Base-by-base conservation (phyloP, 192 early-diverging fungal species). In the Phlyctochytrium bullatum region DNA sequence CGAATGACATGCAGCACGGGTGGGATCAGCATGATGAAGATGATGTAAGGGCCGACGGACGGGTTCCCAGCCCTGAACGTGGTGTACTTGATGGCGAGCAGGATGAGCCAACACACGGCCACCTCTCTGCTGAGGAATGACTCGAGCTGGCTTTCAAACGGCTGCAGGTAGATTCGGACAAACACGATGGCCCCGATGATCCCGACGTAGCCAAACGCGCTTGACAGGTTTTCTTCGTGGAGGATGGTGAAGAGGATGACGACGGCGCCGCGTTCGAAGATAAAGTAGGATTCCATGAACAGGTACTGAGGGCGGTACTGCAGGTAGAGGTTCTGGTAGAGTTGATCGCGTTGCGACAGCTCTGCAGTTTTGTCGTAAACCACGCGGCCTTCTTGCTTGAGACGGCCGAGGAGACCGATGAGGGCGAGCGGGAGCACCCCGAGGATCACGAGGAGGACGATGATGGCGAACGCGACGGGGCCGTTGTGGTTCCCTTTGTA, bases 91-190 rank as follows among this genome's bases (percentile, higher is more conserved):
- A 69, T 24, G n/a, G 62, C 52, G 28, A 71, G 30, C n/a, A 71
- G 52, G 33, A 71, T 33, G 1, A 71, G 17, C 24, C 63, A 64
- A 1, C 69, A 57, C 1, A 64, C 28, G 23, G 32, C 16, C 10
- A 71, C 51, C 51, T 71, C 69, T 54, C 69, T 47, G 56, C 61
- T 71, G n/a, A 71, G 35, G 52, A 64, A 71, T 28, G 56, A 61
- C 56, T 71, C 51, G 3, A 71, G 63, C 17, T 23, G 54, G 3
- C 52, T 58, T 24, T 64, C 33, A 62, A 52, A 71, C 3, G 69
- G 69, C 27, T 71, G 69, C n/a, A 64, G 28, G 53, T 71, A 71
- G 28, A 53, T 36, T 35, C 69, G 35, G 16, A 52, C 54, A 16
- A 63, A 52, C 20, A 14, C 10, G 6, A 57, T 25, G 54, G 20